Evolutionary conservation across 2,329 filamentous ascomycete genomes (phyloP), one percentile per base, ranked within the genome.

Genomic region (Claviceps maximensis): DNA sequence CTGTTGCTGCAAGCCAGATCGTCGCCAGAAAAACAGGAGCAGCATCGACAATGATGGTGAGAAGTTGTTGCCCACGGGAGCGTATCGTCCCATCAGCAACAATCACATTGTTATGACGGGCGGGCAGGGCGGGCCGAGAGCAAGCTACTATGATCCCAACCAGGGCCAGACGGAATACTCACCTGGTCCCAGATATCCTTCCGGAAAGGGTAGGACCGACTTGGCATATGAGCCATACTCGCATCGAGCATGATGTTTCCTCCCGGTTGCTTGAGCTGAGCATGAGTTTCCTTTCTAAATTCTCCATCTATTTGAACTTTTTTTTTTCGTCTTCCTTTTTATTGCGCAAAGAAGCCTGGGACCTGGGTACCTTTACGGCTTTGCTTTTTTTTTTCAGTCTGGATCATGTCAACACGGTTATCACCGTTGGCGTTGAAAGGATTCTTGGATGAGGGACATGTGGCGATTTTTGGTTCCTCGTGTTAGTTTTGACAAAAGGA

Each of bases 1-100:
- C 63, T 97, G 91, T 84, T 97, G 90, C 81, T 95, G 90, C 60
- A 87, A 88, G 61, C 68, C 68, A 15, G 68, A 70, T 53, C 59
- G 61, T 57, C 57, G 57, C 54, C 57, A 61, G 58, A 68, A 65
- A 60, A 67, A 66, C 57, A 60, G 65, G 58, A 52, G 65, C 57
- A 58, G 59, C 29, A 13, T 48, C 56, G 57, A 61, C 51, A 60
- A 59, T 48, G 71, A 75, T 55, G 65, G 62, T 65, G 78, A 81
- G 72, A 80, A 81, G 71, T 67, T 74, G 47, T 61, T 74, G 10
- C 67, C 71, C n/a, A 59, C 69, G 52, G 66, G 68, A 10, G 23
- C 51, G 47, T 74, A 74, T 55, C 67, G 65, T 38, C 65, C 69
- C 54, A 60, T 70, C 21, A 57, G 58, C 36, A 25, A 33, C 47